A percentile compares a stretch with the other conserved stretches of the same genome.
phyloP scores from a whole-genome alignment of 2,329 filamentous ascomycete genomes.

The Emericellopsis atlantica region DNA sequence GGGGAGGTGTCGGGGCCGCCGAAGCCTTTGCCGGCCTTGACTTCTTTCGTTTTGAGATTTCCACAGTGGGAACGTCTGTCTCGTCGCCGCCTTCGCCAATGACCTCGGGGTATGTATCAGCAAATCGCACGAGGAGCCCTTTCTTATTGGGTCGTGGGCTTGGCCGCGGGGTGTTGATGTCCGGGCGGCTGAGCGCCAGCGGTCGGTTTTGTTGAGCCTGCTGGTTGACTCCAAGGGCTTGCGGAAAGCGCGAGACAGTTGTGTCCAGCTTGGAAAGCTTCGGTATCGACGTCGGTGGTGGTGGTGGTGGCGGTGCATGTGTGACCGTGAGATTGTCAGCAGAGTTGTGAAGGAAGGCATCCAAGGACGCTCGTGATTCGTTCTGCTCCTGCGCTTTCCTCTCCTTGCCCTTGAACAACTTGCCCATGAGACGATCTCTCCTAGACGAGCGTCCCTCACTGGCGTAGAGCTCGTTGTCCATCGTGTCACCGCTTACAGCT shows the following conservation, averaged over 20 bases:
- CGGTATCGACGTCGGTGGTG: constrained; percentile 25
- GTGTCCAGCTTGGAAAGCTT: constrained; percentile 45
- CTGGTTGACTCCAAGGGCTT: constrained; percentile 32
- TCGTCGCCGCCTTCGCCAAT: constrained; percentile 92
- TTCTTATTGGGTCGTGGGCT: constrained; percentile 42
- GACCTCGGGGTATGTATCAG: constrained; percentile 58
- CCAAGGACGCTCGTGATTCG: constrained; percentile 32
- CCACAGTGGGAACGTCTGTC: constrained; percentile 55
- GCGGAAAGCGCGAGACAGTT: constrained; percentile 41
- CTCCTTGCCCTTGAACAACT: constrained; percentile 35
- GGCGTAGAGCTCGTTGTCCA: constrained; percentile 31
- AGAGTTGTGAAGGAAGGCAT: constrained; percentile 45
- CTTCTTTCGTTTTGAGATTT: constrained; percentile 52
- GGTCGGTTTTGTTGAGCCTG: constrained; percentile 30
- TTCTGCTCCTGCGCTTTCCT: constrained; percentile 21
- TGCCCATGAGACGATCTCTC: constrained; percentile 48
- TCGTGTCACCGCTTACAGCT: constrained; percentile 7
- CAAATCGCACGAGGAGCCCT: constrained; percentile 64
- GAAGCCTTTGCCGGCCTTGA: constrained; percentile 17
- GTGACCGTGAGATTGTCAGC: constrained; percentile 41
- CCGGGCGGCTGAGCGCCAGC: constrained; percentile 22
- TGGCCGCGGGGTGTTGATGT: constrained; percentile 27
- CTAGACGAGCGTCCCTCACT: constrained; percentile 28
- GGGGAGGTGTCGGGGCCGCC: constrained; percentile 13
- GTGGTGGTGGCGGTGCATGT: constrained; percentile 30